A percentile compares a stretch with the other conserved stretches of the same genome.
phyloP scores from a whole-genome alignment of 441 rosid species.

The Eutrema salsugineum region DNA sequence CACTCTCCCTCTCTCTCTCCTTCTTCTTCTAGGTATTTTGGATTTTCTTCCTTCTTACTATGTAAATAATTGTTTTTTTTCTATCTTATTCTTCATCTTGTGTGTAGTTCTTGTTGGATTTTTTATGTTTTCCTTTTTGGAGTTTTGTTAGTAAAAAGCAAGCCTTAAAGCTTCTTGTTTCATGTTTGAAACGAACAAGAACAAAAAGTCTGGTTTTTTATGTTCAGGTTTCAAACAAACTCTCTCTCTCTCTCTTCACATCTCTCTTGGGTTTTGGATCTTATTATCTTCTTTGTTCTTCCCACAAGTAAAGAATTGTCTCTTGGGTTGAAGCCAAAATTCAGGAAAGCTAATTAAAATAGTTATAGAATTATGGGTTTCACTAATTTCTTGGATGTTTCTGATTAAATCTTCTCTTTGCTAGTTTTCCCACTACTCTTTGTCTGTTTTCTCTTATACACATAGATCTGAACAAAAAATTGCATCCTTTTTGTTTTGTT shows the following conservation, averaged over 20 bases:
- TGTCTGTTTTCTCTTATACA: neutral
- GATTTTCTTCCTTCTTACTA: conserved; percentile 28
- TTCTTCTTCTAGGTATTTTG: conserved; percentile 23
- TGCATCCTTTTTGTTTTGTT: neutral
- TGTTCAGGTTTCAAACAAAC: conserved; percentile 14
- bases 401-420: neutral
- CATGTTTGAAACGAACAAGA: conserved; percentile 18
- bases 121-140: conserved; percentile 37
- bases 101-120: conserved; percentile 29
- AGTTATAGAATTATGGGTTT: conserved; percentile 2
- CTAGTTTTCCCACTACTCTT: conserved; percentile 2
- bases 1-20: conserved; percentile 30
- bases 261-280: conserved; percentile 4
- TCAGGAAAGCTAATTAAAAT: neutral
- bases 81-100: conserved; percentile 34
- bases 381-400: conserved; percentile 25
- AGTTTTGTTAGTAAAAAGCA: conserved; percentile 18
- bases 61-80: neutral
- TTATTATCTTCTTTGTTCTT: conserved; percentile 4
- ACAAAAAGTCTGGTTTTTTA: conserved; percentile 6
- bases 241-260: conserved; percentile 6
- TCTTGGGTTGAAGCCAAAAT: conserved; percentile 59
- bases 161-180: conserved; percentile 14
- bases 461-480: conserved; percentile 18
- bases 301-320: conserved; percentile 39